Conservation (phyloP, 176 grass and related monocot genomes). For the Typha latifolia region DNA sequence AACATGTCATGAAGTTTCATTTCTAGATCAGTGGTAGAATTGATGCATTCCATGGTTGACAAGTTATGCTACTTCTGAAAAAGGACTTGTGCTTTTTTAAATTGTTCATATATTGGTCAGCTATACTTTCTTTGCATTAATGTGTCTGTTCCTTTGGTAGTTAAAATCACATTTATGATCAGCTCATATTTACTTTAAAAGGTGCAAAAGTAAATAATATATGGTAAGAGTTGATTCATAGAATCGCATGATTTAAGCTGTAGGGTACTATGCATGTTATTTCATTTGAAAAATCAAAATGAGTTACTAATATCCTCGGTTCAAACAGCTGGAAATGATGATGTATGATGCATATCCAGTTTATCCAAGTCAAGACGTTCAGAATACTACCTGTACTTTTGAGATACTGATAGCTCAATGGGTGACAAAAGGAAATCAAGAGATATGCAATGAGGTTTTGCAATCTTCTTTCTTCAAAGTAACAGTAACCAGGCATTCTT, state of each 20-base stretch:
- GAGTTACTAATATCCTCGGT: constrained; percentile 10
- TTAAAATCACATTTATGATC: too few species aligned
- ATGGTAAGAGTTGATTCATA: neutral
- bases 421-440: neutral
- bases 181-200: neutral
- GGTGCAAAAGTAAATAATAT: neutral
- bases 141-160: too few species aligned
- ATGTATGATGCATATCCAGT: constrained; percentile 27
- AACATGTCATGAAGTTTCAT: too few species aligned
- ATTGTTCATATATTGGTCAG: too few species aligned
- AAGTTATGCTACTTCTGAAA: too few species aligned
- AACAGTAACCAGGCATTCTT: too few species aligned
- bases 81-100: too few species aligned
- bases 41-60: too few species aligned
- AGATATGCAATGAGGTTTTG: too few species aligned
- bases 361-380: neutral
- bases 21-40: too few species aligned
- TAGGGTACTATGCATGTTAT: neutral
- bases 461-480: too few species aligned
- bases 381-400: neutral
- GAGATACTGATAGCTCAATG: neutral
- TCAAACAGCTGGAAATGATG: constrained; percentile 31
- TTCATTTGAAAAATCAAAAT: neutral
- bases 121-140: too few species aligned
- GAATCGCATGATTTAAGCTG: constrained; percentile 33